phyloP scores from a whole-genome alignment of 2,329 filamentous ascomycete species.

The Curvularia sp. region DNA sequence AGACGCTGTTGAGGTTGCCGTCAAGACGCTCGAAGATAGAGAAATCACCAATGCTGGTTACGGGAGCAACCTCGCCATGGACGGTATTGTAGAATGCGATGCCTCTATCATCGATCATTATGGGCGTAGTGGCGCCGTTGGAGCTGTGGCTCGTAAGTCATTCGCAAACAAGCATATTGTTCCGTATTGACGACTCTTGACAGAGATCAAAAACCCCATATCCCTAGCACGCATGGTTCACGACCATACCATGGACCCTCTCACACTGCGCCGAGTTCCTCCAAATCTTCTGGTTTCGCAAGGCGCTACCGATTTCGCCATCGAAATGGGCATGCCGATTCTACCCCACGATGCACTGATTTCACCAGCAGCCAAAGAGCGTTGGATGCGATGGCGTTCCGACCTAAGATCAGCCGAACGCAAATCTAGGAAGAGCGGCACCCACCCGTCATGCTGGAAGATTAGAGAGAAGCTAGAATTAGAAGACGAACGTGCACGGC shows the following conservation, averaged over 20 bases:
- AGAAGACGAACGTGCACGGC: slow-evolving; percentile 43
- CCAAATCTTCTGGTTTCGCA: slow-evolving; percentile 89
- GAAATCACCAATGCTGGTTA: slow-evolving; percentile 97
- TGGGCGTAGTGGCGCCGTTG: slow-evolving; percentile 90
- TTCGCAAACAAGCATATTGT: background rate
- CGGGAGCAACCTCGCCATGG: slow-evolving; percentile 90
- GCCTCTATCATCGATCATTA: slow-evolving; percentile 90
- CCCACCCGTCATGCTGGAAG: slow-evolving; percentile 40
- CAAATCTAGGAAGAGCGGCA: slow-evolving; percentile 49
- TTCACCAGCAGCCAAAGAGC: slow-evolving; percentile 78
- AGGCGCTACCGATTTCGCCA: slow-evolving; percentile 86
- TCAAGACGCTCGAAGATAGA: slow-evolving; percentile 87
- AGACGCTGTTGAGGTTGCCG: slow-evolving; percentile 88
- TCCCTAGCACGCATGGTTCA: slow-evolving; percentile 83
- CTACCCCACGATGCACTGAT: slow-evolving; percentile 79
- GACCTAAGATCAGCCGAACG: slow-evolving; percentile 72
- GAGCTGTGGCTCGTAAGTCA: slow-evolving; percentile 82
- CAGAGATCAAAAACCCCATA: slow-evolving; percentile 93
- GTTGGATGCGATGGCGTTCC: slow-evolving; percentile 77
- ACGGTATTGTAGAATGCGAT: slow-evolving; percentile 92
- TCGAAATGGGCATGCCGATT: slow-evolving; percentile 75
- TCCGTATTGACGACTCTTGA: slow-evolving; percentile 25
- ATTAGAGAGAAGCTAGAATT: slow-evolving; percentile 28
- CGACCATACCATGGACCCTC: slow-evolving; percentile 74
- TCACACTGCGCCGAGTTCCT: slow-evolving; percentile 88